A percentile compares a stretch with the other conserved stretches of the same genome.
These are phyloP conservation scores for Helenozyma baotianmanensis DNA, from an alignment of 805 yeast genomes.

Conservation along the genomic window DNA sequence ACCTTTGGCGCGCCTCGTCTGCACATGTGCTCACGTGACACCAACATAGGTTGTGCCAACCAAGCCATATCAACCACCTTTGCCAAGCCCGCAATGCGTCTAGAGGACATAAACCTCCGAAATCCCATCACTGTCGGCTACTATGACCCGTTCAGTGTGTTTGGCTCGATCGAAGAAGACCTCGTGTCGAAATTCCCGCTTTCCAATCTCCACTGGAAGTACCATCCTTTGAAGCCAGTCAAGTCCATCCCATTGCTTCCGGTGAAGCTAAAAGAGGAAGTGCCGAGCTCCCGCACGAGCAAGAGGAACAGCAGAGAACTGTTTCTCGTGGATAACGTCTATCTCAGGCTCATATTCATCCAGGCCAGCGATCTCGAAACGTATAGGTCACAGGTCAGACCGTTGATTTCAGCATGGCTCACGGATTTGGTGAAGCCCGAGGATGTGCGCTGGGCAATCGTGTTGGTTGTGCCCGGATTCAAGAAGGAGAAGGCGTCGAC, in stretches of 20 bases:
- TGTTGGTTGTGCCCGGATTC: conserved; percentile 45
- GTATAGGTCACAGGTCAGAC: conserved; percentile 76
- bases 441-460: conserved; percentile 57
- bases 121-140: conserved; percentile 44
- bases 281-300: conserved; percentile 30
- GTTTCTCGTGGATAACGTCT: conserved; percentile 32
- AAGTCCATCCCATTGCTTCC: conserved; percentile 61
- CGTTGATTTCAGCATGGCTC: conserved; percentile 79
- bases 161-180: conserved; percentile 39
- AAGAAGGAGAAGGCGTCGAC: conserved; percentile 30
- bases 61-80: too few species aligned
- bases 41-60: too few species aligned
- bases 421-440: conserved; percentile 33
- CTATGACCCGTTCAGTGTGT: conserved; percentile 71
- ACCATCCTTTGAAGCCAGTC: conserved; percentile 44
- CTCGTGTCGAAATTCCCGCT: conserved; percentile 49
- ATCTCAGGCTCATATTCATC: conserved; percentile 65
- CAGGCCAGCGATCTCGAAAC: conserved; percentile 63
- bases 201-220: conserved; percentile 68
- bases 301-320: conserved; percentile 23
- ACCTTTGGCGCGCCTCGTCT: too few species aligned
- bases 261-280: conserved; percentile 53
- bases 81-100: conserved; percentile 4
- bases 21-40: too few species aligned
- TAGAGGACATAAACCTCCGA: conserved; percentile 11